Evolutionary conservation across 2,329 filamentous ascomycete species (phyloP).

Genomic region (Alternaria arborescens): DNA sequence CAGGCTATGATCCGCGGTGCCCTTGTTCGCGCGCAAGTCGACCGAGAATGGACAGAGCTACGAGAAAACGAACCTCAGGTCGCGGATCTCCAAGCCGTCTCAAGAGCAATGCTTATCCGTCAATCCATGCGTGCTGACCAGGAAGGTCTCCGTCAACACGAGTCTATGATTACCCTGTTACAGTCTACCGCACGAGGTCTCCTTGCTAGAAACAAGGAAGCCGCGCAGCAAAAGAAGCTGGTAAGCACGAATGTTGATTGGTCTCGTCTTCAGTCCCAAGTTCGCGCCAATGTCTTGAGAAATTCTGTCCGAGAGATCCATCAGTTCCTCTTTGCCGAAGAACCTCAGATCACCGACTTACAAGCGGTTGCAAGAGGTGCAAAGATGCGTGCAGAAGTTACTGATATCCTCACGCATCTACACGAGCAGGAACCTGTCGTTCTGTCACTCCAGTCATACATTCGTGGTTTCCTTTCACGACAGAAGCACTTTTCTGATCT

Average conservation of each 20-base stretch:
- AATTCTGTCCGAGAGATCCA: constrained; percentile 40
- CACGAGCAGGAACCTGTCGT: constrained; percentile 55
- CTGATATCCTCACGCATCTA: constrained; percentile 52
- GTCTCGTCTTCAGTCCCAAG: constrained; percentile 56
- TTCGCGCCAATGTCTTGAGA: constrained; percentile 52
- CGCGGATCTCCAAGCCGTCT: constrained; percentile 51
- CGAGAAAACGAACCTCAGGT: constrained; percentile 61
- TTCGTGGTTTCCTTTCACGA: constrained; percentile 59
- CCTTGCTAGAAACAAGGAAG: constrained; percentile 52
- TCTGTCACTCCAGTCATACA: constrained; percentile 61
- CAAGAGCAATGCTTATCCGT: constrained; percentile 54
- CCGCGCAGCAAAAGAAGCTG: constrained; percentile 53
- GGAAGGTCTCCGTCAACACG: constrained; percentile 49
- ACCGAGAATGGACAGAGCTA: constrained; percentile 46
- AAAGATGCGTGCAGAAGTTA: constrained; percentile 42
- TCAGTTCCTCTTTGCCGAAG: constrained; percentile 44
- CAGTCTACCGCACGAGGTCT: constrained; percentile 71
- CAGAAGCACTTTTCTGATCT: constrained; percentile 56
- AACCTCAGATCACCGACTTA: constrained; percentile 44
- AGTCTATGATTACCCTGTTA: constrained; percentile 59
- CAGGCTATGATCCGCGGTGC: constrained; percentile 71
- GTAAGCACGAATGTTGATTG: constrained; percentile 53
- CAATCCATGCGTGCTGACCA: constrained; percentile 46
- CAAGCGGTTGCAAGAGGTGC: constrained; percentile 54
- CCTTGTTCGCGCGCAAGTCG: constrained; percentile 67